Evolutionary conservation across 148 eudicot species (phyloP).

Genomic region (Suaeda aralocaspica): DNA sequence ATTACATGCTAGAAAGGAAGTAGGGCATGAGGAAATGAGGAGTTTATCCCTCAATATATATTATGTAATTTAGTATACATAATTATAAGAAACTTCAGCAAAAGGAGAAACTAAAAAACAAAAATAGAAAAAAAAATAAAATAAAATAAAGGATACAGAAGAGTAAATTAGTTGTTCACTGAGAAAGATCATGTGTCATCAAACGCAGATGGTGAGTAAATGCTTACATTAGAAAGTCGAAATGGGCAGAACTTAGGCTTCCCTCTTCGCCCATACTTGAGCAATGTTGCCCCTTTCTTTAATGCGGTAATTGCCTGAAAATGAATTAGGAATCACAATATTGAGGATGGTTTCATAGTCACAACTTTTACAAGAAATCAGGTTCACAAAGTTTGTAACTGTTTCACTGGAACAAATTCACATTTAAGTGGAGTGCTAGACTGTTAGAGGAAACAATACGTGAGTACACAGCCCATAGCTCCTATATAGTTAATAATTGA

Average conservation of each 20-base stretch:
- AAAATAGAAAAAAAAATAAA: background rate
- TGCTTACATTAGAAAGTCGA: slow-evolving; percentile 75
- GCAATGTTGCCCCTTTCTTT: slow-evolving; percentile 76
- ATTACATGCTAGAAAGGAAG: background rate
- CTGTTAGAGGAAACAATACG: no score
- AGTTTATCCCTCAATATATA: background rate
- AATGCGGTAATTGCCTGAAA: slow-evolving; percentile 76
- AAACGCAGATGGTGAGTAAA: background rate
- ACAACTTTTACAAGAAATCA: background rate
- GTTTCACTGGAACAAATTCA: no score
- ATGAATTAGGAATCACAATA: background rate
- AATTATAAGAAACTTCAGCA: background rate
- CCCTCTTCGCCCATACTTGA: slow-evolving; percentile 88
- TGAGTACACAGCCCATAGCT: background rate
- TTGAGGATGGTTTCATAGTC: background rate
- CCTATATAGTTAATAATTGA: background rate
- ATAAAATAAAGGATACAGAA: no score
- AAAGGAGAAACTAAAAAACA: no score
- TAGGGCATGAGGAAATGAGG: background rate
- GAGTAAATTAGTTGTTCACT: no score
- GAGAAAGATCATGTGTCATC: background rate
- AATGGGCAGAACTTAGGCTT: slow-evolving; percentile 82
- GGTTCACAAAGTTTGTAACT: background rate
- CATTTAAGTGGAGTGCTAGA: no score
- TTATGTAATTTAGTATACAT: background rate